These are phyloP conservation scores for Breynia disticha DNA, from an alignment of 441 rosid genomes.

Conservation along the genomic window DNA sequence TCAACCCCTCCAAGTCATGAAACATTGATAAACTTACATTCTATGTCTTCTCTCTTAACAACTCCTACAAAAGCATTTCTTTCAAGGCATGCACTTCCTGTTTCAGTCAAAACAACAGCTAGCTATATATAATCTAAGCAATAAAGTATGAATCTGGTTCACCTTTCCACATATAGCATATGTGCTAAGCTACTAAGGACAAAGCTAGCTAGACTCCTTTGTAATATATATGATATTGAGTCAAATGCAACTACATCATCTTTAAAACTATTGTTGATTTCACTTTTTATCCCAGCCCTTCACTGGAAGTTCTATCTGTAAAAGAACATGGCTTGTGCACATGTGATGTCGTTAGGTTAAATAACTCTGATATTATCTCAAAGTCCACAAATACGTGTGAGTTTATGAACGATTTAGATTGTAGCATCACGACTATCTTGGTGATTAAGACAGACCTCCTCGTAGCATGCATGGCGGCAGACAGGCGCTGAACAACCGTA, in stretches of 20 bases:
- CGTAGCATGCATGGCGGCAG: slow-evolving; percentile 59
- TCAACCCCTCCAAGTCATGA: too few relatives aligned
- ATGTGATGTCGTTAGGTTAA: too few relatives aligned
- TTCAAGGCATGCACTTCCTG: neutral
- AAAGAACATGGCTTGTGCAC: too few relatives aligned
- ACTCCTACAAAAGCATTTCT: neutral
- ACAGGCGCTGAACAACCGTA: slow-evolving; percentile 34
- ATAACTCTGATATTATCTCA: too few relatives aligned
- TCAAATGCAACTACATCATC: neutral
- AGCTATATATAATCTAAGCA: neutral
- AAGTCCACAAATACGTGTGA: too few relatives aligned
- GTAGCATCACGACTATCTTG: neutral
- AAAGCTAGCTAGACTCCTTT: neutral
- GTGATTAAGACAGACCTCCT: slow-evolving; percentile 19
- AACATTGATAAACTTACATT: too few relatives aligned
- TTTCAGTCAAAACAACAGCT: neutral
- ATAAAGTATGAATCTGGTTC: neutral
- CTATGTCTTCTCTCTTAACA: too few relatives aligned
- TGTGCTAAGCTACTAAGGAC: neutral
- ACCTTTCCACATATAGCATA: neutral
- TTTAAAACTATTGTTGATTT: neutral
- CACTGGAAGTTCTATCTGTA: too few relatives aligned
- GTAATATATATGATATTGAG: neutral
- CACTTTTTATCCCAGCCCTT: too few relatives aligned
- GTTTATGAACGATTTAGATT: too few relatives aligned